Conservation (phyloP, 2,329 filamentous ascomycete species). For the Nothopassalora personata region DNA sequence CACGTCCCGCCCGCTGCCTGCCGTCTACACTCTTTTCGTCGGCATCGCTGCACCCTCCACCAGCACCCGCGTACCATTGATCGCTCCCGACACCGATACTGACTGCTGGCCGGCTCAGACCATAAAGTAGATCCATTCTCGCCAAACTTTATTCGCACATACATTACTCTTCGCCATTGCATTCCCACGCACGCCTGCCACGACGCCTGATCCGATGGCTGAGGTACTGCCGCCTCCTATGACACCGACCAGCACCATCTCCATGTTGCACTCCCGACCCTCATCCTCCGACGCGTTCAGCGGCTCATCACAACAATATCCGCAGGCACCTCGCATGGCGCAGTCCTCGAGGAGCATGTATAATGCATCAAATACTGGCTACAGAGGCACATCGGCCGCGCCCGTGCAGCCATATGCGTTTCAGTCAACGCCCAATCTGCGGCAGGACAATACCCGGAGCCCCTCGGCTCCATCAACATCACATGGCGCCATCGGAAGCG, state of each 20-base stretch:
- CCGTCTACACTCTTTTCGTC: slow-evolving; percentile 8
- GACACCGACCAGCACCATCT: slow-evolving; percentile 43
- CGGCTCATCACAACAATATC: slow-evolving; percentile 32
- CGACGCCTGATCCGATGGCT: slow-evolving; percentile 33
- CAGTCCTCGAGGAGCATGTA: slow-evolving; percentile 41
- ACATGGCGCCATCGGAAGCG: slow-evolving; percentile 17
- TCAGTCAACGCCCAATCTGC: slow-evolving; percentile 49
- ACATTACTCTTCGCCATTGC: slow-evolving; percentile 10
- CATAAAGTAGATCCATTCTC: slow-evolving; percentile 19
- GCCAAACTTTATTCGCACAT: slow-evolving; percentile 16
- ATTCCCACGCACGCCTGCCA: slow-evolving; percentile 9
- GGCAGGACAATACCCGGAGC: slow-evolving; percentile 51
- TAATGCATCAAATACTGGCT: slow-evolving; percentile 38
- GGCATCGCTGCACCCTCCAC: slow-evolving; percentile 6
- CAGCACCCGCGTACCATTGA: slow-evolving; percentile 15
- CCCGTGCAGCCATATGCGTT: slow-evolving; percentile 49
- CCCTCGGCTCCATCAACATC: slow-evolving; percentile 46
- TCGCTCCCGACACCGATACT: slow-evolving; percentile 18
- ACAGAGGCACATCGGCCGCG: slow-evolving; percentile 39
- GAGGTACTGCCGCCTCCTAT: slow-evolving; percentile 46
- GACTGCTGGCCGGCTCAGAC: slow-evolving; percentile 31
- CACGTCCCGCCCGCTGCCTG: not conserved
- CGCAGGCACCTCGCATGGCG: slow-evolving; percentile 34
- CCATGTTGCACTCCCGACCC: slow-evolving; percentile 44
- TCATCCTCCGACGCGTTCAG: slow-evolving; percentile 46